These are phyloP conservation scores for Polytrichum commune DNA, from an alignment of 225 moss, liverwort and hornwort species.

Conservation along the genomic window DNA sequence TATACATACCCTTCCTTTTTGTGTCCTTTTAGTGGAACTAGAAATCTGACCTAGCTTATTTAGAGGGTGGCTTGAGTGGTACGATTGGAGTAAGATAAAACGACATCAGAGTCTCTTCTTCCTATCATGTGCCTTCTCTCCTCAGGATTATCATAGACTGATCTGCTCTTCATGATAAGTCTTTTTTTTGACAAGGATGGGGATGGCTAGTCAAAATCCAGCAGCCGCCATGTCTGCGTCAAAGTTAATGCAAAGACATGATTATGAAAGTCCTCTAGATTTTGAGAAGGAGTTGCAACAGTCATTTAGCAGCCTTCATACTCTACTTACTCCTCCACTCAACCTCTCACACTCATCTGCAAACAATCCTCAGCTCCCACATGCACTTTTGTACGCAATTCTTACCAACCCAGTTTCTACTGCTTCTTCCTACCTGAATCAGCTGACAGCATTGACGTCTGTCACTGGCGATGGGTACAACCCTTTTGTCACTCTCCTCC, in stretches of 20 bases:
- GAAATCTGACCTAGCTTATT: neutral
- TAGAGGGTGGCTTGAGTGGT: neutral
- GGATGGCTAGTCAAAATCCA: slow-evolving; percentile 50
- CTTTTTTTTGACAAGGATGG: slow-evolving; percentile 19
- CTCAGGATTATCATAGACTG: neutral
- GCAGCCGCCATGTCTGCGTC: slow-evolving; percentile 62
- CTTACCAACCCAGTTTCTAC: slow-evolving; percentile 59
- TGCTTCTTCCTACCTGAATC: slow-evolving; percentile 75
- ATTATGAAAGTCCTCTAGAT: slow-evolving; percentile 71
- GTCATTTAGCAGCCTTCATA: slow-evolving; percentile 64
- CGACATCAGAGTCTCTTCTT: neutral
- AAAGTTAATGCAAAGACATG: slow-evolving; percentile 76
- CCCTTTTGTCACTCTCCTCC: slow-evolving; percentile 74
- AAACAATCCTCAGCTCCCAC: slow-evolving; percentile 73
- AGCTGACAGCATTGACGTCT: slow-evolving; percentile 82
- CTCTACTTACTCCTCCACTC: slow-evolving; percentile 74
- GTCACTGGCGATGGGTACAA: slow-evolving; percentile 91
- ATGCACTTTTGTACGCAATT: slow-evolving; percentile 88
- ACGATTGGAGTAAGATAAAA: neutral
- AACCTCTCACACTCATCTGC: slow-evolving; percentile 73
- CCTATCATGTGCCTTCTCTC: neutral
- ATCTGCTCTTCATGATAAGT: slow-evolving; percentile 5
- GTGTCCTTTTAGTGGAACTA: neutral
- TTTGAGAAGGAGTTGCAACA: slow-evolving; percentile 80
- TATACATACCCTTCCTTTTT: slow-evolving; percentile 8